Base-by-base conservation (phyloP, 352 stramenopile species). In the Pythium folliculosum region DNA sequence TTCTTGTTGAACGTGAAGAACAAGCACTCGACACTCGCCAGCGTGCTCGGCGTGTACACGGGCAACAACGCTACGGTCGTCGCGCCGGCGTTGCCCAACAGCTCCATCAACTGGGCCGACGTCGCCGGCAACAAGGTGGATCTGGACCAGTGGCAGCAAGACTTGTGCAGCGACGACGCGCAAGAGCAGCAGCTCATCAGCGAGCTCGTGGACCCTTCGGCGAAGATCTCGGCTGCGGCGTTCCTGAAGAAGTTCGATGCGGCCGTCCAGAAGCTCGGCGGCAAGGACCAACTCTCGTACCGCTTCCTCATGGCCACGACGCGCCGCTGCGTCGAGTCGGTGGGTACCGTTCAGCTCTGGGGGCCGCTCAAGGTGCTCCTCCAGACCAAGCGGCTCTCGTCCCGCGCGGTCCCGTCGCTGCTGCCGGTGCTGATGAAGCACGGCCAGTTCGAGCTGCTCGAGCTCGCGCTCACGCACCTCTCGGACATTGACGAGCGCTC, bases 401-500 rank as follows among this genome's bases (percentile, higher is more conserved):
- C 83, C 1, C 85, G 87, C 43, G 70, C 76, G 16, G 71, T 94
- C 37, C 87, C 87, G 9, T 68, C 78, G 43, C 69, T 95, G 5
- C 55, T 95, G 25, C 80, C 83, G 0, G 81, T 72, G 48, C 57
- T 92, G 50, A 90, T 92, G 74, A 70, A 84, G 53, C 69, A 89
- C 74, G 71, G 84, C 32, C 83, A 92, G 68, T 88, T 84, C 61
- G 72, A 73, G 48, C 66, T 92, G 16, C 73, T 95, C 10, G 77
- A 95, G 55, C 70, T 79, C 35, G 76, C 82, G 25, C 80, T 95
- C 27, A 54, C 75, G n/a, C 65, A 89, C 58, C 65, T 95, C 17
- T 75, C 84, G 7, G 87, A 95, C 64, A 82, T 95, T 58, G 84
- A 95, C 63, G 87, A 95, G 73, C 80, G 76, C 38, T 79, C 82